Percentiles rank a stretch among this genome's conserved stretches.
phyloP scores from a whole-genome alignment of 1,284 basidiomycete genomes.

The Rhizoctonia solani region DNA sequence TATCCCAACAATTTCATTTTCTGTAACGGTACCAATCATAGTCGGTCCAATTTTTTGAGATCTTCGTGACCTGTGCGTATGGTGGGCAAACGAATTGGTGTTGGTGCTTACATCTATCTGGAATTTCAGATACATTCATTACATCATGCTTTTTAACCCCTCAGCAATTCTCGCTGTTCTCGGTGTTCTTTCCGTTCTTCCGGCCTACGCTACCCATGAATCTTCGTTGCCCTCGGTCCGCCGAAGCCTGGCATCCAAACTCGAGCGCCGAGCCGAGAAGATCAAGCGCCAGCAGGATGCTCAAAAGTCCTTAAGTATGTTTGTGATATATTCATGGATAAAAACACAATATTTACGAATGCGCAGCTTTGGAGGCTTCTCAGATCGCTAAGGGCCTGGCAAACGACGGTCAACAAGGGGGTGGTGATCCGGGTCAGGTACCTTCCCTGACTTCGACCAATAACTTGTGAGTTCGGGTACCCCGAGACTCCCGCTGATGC shows the following conservation, averaged over 20 bases:
- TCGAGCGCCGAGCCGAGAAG: conserved; percentile 21
- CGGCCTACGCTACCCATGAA: not conserved
- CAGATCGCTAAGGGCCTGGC: conserved; percentile 55
- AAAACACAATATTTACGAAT: too few species aligned
- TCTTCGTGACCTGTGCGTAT: conserved; percentile 13
- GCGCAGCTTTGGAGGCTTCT: conserved; percentile 49
- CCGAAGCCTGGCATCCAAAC: conserved; percentile 26
- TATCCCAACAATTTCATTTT: not conserved
- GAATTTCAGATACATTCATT: not conserved
- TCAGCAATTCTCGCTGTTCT: conserved; percentile 12
- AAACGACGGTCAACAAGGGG: conserved; percentile 52
- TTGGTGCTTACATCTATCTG: not conserved
- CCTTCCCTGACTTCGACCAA: conserved; percentile 56
- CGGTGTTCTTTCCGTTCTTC: conserved; percentile 14
- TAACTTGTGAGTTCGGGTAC: conserved; percentile 50
- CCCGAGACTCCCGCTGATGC: not conserved
- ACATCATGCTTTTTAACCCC: conserved; percentile 23
- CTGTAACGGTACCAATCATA: conserved; percentile 3
- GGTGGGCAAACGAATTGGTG: not conserved
- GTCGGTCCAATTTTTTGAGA: conserved; percentile 8
- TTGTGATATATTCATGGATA: too few species aligned
- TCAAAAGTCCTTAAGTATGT: conserved; percentile 33
- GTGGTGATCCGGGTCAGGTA: conserved; percentile 48
- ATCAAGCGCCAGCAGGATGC: conserved; percentile 7
- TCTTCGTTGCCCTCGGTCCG: conserved; percentile 16